Base-by-base conservation (phyloP, 345 rosid species). In the Syzygium oleosum region DNA sequence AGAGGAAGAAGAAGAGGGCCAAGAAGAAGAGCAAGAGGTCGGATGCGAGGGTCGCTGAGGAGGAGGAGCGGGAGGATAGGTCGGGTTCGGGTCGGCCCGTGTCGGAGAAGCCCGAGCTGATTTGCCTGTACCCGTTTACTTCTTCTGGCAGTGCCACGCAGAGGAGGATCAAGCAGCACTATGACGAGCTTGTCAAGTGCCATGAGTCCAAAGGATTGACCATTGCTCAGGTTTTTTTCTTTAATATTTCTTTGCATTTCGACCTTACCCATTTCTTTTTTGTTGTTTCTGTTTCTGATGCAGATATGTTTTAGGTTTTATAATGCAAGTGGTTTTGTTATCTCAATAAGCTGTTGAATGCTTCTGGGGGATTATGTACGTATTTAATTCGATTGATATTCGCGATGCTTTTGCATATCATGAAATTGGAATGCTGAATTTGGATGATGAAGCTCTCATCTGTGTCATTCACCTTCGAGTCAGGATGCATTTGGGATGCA, bases 81-180 rank as follows among this genome's bases (percentile, higher is more conserved):
- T 87, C 92, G 89, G 92, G 51, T 88, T 65, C 92, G 87, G 87
- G 84, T 87, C 88, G 90, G 49, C 7, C 83, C 49, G 49, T 19
- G 6, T 73, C 83, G 91, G 85, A 56, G 52, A 93, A 93, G 86
- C 94, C 96, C 58, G 96, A 94, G 65, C 84, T 96, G 89, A 94
- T 95, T 73, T 96, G 98, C 89, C 86, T 94, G 59, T 97, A 94
- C 89, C 99, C 98, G 14, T 94, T 96, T 85, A 97, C 98, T 6
- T 94, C 98, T 15, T 92, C 96, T 53, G 91, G 94, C 84, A 97
- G 99, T 88, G 97, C 98, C 13, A 97, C 96, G 16, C 99, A 97
- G 93, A 96, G 98, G 95, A 96, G 94, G 94, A 97, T 97, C 89
- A 97, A 97, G 92, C 98, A 93, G 88, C 98, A 95, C 77, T 97